phyloP scores from a whole-genome alignment of 176 grass and related monocot species.

The Musa itinerans region DNA sequence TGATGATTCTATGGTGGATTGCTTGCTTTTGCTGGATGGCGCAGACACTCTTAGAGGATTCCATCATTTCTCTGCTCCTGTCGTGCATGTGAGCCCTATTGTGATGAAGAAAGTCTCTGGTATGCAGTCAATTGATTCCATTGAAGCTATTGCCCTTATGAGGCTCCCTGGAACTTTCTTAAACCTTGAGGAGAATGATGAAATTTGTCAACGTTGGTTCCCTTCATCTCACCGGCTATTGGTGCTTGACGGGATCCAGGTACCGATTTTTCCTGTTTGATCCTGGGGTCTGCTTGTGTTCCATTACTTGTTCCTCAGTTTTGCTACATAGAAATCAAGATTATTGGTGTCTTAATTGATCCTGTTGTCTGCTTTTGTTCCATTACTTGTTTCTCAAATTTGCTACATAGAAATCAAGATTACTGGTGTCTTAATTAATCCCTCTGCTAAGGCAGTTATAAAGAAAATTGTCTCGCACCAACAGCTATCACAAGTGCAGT shows the following conservation, averaged over 20 bases:
- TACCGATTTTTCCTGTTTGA: slow-evolving; percentile 11
- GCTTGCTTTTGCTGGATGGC: slow-evolving; percentile 57
- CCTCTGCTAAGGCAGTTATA: neutral
- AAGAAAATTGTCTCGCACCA: no score
- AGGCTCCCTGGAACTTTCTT: slow-evolving; percentile 58
- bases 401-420: neutral
- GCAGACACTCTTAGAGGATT: slow-evolving; percentile 29
- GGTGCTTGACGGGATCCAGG: slow-evolving; percentile 94
- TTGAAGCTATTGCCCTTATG: slow-evolving; percentile 70
- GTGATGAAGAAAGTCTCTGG: slow-evolving; percentile 91
- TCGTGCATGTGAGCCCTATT: slow-evolving; percentile 41
- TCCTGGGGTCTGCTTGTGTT: neutral
- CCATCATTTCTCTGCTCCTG: slow-evolving; percentile 17
- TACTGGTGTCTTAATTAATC: neutral
- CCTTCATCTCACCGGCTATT: slow-evolving; percentile 51
- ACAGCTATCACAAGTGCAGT: no score
- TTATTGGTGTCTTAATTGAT: neutral
- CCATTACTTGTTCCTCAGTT: neutral
- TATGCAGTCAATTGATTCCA: slow-evolving; percentile 73
- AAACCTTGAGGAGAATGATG: slow-evolving; percentile 26
- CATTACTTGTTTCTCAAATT: neutral
- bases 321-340: neutral
- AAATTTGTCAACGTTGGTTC: slow-evolving; percentile 30
- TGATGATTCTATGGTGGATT: slow-evolving; percentile 30
- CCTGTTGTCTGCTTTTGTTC: neutral